Evolutionary conservation across 2,329 filamentous ascomycete species (phyloP).

Genomic region (Ramularia collo-cygni): DNA sequence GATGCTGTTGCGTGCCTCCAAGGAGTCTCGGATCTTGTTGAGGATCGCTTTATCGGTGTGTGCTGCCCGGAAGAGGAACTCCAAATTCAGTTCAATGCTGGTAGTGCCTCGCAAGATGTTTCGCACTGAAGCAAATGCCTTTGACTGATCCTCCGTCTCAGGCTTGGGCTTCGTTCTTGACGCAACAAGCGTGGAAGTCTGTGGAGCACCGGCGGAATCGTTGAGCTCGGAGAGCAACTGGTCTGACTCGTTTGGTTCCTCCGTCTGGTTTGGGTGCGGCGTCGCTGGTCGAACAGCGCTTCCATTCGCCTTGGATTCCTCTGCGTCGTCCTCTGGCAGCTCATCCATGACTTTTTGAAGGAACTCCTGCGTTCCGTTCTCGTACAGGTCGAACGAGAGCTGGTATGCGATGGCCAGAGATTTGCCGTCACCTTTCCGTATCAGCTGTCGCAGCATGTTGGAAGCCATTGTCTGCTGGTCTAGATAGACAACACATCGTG

Average conservation of each 20-base stretch:
- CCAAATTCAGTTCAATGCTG: slow-evolving; percentile 88
- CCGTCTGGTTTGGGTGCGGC: slow-evolving; percentile 29
- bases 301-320: slow-evolving; percentile 35
- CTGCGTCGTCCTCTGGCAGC: slow-evolving; percentile 54
- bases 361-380: slow-evolving; percentile 98
- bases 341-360: slow-evolving; percentile 80
- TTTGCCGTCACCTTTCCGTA: slow-evolving; percentile 69
- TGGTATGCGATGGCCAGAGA: slow-evolving; percentile 88
- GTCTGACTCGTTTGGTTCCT: slow-evolving; percentile 52
- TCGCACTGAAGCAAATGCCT: slow-evolving; percentile 51
- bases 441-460: slow-evolving; percentile 72
- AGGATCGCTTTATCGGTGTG: slow-evolving; percentile 85
- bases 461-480: slow-evolving; percentile 88
- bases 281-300: slow-evolving; percentile 28
- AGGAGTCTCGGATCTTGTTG: slow-evolving; percentile 91
- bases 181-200: slow-evolving; percentile 48
- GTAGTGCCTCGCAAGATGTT: slow-evolving; percentile 77
- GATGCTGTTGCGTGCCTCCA: slow-evolving; percentile 94
- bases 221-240: slow-evolving; percentile 50
- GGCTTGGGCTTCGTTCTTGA: slow-evolving; percentile 38
- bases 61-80: slow-evolving; percentile 90
- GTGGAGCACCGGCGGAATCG: slow-evolving; percentile 45
- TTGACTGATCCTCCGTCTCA: slow-evolving; percentile 44
- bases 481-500: slow-evolving; percentile 93
- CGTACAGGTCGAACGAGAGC: slow-evolving; percentile 95